phyloP scores from a whole-genome alignment of 305 asterid species.

The Lippia alba region DNA sequence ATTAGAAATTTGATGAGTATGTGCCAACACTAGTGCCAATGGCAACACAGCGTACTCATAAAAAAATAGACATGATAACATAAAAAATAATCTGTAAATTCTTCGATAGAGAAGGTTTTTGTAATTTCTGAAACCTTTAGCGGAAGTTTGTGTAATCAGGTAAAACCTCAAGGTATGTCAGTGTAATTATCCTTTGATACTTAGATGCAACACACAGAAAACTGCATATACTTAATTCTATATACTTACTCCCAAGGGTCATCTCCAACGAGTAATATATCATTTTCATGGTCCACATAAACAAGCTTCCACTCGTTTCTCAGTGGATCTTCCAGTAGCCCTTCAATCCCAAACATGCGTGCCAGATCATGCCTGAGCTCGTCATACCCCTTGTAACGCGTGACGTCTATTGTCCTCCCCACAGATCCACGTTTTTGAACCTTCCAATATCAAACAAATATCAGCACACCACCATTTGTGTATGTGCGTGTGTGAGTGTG shows the following conservation, averaged over 20 bases:
- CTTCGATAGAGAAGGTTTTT: too few species aligned
- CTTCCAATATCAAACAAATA: constrained; percentile 43
- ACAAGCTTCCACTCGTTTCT: constrained; percentile 96
- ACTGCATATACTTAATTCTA: neutral
- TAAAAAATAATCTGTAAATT: too few species aligned
- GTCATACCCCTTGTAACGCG: constrained; percentile 85
- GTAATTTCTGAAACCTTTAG: too few species aligned
- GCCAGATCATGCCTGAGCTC: constrained; percentile 92
- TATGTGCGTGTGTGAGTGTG: too few species aligned
- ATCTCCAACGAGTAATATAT: constrained; percentile 91
- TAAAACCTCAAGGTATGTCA: too few species aligned
- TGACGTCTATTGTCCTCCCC: constrained; percentile 94
- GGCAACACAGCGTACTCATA: too few species aligned
- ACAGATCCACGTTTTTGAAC: constrained; percentile 98
- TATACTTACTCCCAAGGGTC: constrained; percentile 99
- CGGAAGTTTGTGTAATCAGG: too few species aligned
- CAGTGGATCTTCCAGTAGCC: constrained; percentile 86
- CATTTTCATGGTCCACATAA: constrained; percentile 92
- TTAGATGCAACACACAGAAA: too few species aligned
- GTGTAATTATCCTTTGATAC: too few species aligned
- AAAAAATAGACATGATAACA: too few species aligned
- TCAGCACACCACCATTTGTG: constrained; percentile 3
- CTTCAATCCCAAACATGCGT: constrained; percentile 93
- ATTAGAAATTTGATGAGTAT: too few species aligned
- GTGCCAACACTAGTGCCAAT: too few species aligned